A percentile compares a stretch with the other conserved stretches of the same genome.
These are phyloP conservation scores for Kurtzmaniella quercitrusa DNA, from an alignment of 1,139 yeast genomes.

Conservation along the genomic window DNA sequence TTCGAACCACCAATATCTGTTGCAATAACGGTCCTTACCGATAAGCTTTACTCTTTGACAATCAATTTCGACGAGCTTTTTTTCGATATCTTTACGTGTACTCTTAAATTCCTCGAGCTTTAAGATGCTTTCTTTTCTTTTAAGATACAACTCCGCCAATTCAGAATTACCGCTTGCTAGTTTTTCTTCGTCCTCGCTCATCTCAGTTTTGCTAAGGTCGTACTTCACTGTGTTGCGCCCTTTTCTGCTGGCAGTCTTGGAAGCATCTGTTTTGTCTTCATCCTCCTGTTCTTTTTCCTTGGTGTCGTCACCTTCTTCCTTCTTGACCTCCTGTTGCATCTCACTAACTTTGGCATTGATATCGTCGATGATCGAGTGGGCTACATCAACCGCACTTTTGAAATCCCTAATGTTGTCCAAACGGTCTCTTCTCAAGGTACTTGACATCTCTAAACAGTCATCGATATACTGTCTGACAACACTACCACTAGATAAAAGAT, in stretches of 20 bases:
- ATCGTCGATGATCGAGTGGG: slow-evolving; percentile 37
- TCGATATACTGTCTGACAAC: slow-evolving; percentile 66
- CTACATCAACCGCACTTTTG: slow-evolving; percentile 47
- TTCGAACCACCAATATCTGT: slow-evolving; percentile 96
- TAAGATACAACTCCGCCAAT: slow-evolving; percentile 43
- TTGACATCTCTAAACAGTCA: slow-evolving; percentile 60
- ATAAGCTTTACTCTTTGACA: slow-evolving; percentile 72
- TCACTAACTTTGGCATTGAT: slow-evolving; percentile 9
- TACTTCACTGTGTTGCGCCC: slow-evolving; percentile 24
- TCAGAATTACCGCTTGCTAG: slow-evolving; percentile 42
- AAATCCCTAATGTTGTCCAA: slow-evolving; percentile 65
- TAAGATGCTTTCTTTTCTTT: slow-evolving; percentile 35
- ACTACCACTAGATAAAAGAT: slow-evolving; percentile 54
- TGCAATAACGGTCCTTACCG: slow-evolving; percentile 81
- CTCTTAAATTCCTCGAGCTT: slow-evolving; percentile 42
- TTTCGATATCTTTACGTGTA: slow-evolving; percentile 51
- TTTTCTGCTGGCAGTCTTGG: slow-evolving; percentile 7
- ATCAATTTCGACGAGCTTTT: slow-evolving; percentile 60
- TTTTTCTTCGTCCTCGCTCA: slow-evolving; percentile 48
- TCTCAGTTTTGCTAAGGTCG: slow-evolving; percentile 33
- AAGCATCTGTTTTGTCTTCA: slow-evolving; percentile 3
- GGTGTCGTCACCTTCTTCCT: slow-evolving; percentile 8
- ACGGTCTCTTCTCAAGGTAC: slow-evolving; percentile 62
- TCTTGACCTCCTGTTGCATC: neutral
- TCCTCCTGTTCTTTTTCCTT: slow-evolving; percentile 14